Conservation (phyloP, 139 green algal species). For the Chlorella vulgaris region DNA sequence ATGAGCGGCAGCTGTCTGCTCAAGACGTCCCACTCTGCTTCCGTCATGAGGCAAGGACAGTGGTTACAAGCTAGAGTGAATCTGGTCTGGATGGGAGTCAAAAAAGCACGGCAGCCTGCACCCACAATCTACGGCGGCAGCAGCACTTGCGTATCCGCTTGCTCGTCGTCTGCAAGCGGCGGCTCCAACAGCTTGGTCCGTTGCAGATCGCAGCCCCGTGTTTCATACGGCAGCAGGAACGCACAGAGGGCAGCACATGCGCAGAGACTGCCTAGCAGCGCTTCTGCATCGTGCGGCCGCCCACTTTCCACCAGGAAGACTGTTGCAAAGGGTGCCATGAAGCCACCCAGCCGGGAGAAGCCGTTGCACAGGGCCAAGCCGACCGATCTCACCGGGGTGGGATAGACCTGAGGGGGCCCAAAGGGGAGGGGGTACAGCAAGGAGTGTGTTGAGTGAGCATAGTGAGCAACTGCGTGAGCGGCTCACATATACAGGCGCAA, state of each 20-base stretch:
- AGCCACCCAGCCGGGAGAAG: constrained; percentile 63
- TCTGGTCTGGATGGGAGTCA: too few species aligned
- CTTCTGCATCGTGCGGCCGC: constrained; percentile 23
- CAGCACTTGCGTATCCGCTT: too few species aligned
- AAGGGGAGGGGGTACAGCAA: too few species aligned
- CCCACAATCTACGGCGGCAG: too few species aligned
- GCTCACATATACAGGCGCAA: background rate
- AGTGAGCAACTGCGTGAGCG: background rate
- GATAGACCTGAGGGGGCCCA: constrained; percentile 59
- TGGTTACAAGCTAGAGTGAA: too few species aligned
- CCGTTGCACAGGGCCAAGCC: constrained; percentile 75
- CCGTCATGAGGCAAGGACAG: too few species aligned
- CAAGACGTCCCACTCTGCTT: too few species aligned
- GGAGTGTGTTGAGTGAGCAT: too few species aligned
- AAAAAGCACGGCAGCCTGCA: too few species aligned
- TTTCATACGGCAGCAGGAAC: constrained; percentile 51
- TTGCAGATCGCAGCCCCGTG: constrained; percentile 35
- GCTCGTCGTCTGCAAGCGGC: too few species aligned
- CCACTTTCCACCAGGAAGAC: constrained; percentile 60
- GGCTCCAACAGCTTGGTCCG: background rate
- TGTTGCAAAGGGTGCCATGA: constrained; percentile 72
- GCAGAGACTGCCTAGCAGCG: constrained; percentile 45
- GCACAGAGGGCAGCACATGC: constrained; percentile 25
- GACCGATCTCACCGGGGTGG: constrained; percentile 70
- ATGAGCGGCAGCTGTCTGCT: too few species aligned